phyloP scores from a whole-genome alignment of 257 asterid species.

The Ilex asprella region DNA sequence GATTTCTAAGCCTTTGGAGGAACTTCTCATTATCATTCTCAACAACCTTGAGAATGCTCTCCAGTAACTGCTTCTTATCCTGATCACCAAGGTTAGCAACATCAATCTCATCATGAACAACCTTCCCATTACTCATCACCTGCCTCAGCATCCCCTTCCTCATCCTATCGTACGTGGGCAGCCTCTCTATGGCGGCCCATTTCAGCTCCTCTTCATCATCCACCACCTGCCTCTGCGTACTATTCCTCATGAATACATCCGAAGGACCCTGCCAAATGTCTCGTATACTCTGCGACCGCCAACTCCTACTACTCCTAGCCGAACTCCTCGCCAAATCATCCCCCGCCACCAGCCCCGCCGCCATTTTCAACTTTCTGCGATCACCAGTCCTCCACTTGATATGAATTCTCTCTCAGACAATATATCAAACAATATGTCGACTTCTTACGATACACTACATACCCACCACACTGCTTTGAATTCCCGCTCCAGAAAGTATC shows the following conservation, averaged over 20 bases:
- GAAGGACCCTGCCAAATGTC: conserved; percentile 64
- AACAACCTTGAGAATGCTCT: conserved; percentile 55
- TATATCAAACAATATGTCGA: no score
- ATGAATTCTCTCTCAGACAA: no score
- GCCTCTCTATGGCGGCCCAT: conserved; percentile 91
- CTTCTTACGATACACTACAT: no score
- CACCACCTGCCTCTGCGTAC: conserved; percentile 48
- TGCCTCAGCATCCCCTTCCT: conserved; percentile 64
- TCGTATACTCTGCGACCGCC: conserved; percentile 57
- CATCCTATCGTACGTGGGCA: conserved; percentile 67
- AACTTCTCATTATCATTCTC: conserved; percentile 73
- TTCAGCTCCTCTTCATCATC: conserved; percentile 79
- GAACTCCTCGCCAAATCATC: conserved; percentile 41
- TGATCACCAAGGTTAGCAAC: conserved; percentile 48
- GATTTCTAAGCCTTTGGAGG: conserved; percentile 48
- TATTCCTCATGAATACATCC: conserved; percentile 49
- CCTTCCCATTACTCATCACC: conserved; percentile 47
- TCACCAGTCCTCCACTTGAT: neutral
- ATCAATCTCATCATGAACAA: conserved; percentile 47
- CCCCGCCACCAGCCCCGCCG: conserved; percentile 47
- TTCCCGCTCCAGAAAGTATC: no score
- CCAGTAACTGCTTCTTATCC: conserved; percentile 63
- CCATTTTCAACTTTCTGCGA: conserved; percentile 10
- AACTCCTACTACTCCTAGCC: conserved; percentile 46
- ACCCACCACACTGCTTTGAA: no score